Base-by-base conservation (phyloP, 345 rosid genomes). In the Excoecaria agallocha region DNA sequence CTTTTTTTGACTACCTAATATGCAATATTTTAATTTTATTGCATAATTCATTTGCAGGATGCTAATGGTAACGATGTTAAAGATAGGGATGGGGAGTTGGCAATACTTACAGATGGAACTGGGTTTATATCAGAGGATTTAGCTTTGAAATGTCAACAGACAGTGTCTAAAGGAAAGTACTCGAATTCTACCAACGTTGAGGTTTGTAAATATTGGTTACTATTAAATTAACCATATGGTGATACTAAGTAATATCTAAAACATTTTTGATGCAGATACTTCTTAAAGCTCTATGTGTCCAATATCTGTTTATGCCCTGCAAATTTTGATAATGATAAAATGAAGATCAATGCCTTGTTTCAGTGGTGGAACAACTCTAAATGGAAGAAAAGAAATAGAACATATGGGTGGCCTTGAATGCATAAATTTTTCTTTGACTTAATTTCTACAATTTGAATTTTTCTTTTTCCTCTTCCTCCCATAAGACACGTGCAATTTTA, bases 71-170 rank as follows among this genome's bases (percentile, higher is more conserved):
- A 84, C 8, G 17, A 6, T 73, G 73, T 87, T 43, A 24, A 15
- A 58, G 86, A 78, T 39, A 79, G 80, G 69, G 81, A 88, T 46
- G 82, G 82, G 3, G 67, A 94, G 39, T 70, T 39, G 6, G 48
- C 58, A 25, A 87, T 92, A 73, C 90, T 86, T 78, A 82, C 91
- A 1, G 97, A 94, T 85, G 98, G 97, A 56, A 94, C 97, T 74
- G 98, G 98, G 51, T 90, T 73, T 62, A 86, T 94, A 62, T 92
- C 97, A 24, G 81, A 85, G 75, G 98, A 94, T 76, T 83, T 94
- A 48, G 98, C 93, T 76, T 62, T 82, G 69, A 78, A 79, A 82
- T 94, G 98, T 81, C 87, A 82, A 11, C 70, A 59, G 37, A 75
- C 78, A 72, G 77, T 87, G 55, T 67, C 0, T 12, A 81, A 86